Conservation (phyloP, 257 asterid genomes). For the Gardenia jasminoides region DNA sequence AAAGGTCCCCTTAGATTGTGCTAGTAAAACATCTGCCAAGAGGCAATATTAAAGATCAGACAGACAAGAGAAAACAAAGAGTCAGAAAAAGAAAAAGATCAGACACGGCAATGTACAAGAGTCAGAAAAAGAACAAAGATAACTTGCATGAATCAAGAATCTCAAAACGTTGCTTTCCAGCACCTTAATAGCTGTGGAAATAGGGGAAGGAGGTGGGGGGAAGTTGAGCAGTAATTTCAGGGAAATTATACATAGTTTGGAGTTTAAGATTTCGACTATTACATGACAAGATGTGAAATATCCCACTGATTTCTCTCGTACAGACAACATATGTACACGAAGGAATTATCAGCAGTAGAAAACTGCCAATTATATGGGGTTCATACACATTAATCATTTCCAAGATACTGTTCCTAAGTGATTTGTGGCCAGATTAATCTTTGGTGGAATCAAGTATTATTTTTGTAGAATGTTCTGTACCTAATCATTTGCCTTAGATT, state of each 20-base stretch:
- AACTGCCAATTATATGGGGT: constrained; percentile 1
- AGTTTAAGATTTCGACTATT: constrained; percentile 10
- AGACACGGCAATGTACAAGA: too few relatives aligned
- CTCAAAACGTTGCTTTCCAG: not conserved
- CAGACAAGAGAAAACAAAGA: too few relatives aligned
- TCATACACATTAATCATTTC: not conserved
- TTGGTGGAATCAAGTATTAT: constrained; percentile 4
- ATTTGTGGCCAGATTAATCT: not conserved
- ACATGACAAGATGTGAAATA: constrained; percentile 11
- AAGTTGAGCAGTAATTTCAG: constrained; percentile 5
- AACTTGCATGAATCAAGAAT: not conserved
- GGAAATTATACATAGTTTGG: constrained; percentile 1
- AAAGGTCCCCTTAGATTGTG: not conserved
- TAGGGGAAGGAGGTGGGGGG: not conserved
- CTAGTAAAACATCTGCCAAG: not conserved
- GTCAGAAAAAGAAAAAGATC: not conserved
- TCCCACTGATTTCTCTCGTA: not conserved
- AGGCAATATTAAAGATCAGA: not conserved
- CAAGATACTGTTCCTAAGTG: not conserved
- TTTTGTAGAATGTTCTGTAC: not conserved
- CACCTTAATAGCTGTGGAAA: not conserved
- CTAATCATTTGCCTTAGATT: constrained; percentile 3
- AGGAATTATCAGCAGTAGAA: constrained; percentile 4
- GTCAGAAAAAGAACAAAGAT: not conserved
- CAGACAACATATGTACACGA: not conserved